Conservation (phyloP, 1,284 basidiomycete genomes). For the Rhodotorula sp. region DNA sequence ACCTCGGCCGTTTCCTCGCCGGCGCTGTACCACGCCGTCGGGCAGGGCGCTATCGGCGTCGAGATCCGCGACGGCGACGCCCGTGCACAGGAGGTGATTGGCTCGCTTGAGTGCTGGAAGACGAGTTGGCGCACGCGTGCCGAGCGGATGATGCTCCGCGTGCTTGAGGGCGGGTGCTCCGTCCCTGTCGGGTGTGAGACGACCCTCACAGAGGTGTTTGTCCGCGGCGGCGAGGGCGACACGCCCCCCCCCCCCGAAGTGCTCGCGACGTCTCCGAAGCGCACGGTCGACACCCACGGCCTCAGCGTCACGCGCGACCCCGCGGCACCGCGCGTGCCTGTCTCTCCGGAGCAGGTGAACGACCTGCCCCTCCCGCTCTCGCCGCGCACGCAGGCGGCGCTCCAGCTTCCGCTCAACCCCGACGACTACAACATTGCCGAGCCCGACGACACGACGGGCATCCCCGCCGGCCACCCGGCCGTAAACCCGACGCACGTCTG, state of each 20-base stretch:
- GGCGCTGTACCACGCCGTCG: slow-evolving; percentile 86
- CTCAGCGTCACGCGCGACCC: slow-evolving; percentile 5
- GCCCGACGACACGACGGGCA: slow-evolving; percentile 22
- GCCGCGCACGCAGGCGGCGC: background rate
- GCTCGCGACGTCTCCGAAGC: background rate
- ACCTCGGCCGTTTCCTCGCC: slow-evolving; percentile 70
- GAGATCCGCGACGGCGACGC: slow-evolving; percentile 77
- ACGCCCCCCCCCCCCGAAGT: background rate
- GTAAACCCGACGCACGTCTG: slow-evolving; percentile 27
- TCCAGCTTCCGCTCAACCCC: background rate
- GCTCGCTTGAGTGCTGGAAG: slow-evolving; percentile 63
- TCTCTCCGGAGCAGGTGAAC: slow-evolving; percentile 10
- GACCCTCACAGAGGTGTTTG: slow-evolving; percentile 39
- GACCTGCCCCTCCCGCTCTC: slow-evolving; percentile 2
- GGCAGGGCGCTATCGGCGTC: slow-evolving; percentile 87
- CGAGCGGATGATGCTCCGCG: slow-evolving; percentile 81
- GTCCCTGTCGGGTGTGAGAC: slow-evolving; percentile 91
- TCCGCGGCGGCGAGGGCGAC: slow-evolving; percentile 34
- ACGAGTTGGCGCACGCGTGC: slow-evolving; percentile 67
- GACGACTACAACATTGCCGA: background rate
- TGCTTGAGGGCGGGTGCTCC: slow-evolving; percentile 93
- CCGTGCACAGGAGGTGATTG: slow-evolving; percentile 65
- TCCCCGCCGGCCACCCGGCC: slow-evolving; percentile 28
- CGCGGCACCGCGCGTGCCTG: background rate
- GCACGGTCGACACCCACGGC: slow-evolving; percentile 9